phyloP scores from a whole-genome alignment of 148 eudicot genomes.

The Amaranthus palmeri region DNA sequence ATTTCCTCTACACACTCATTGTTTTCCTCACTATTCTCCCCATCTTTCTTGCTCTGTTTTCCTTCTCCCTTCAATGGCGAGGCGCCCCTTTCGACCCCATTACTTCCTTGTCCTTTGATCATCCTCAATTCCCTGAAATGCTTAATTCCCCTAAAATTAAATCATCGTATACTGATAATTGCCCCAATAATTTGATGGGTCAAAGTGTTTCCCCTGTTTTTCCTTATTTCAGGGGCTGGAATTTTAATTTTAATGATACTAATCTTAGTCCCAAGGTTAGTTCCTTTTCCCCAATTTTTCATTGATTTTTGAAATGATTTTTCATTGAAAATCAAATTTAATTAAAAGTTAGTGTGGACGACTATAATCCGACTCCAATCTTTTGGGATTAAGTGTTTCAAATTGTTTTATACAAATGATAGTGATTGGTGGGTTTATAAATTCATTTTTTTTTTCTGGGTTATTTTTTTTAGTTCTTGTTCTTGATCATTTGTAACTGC shows the following conservation, averaged over 20 bases:
- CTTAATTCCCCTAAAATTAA: slow-evolving; percentile 16
- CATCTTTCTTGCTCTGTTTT: slow-evolving; percentile 38
- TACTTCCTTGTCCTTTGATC: slow-evolving; percentile 30
- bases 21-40: slow-evolving; percentile 40
- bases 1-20: slow-evolving; percentile 28
- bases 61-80: slow-evolving; percentile 57
- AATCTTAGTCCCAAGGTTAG: slow-evolving; percentile 48
- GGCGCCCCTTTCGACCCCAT: slow-evolving; percentile 31
- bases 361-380: too few species aligned
- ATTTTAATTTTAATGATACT: slow-evolving; percentile 32
- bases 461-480: background rate
- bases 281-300: background rate
- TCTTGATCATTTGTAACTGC: too few species aligned
- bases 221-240: slow-evolving; percentile 56
- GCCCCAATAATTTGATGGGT: slow-evolving; percentile 29
- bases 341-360: background rate
- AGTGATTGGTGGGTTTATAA: background rate
- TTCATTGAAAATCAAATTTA: background rate
- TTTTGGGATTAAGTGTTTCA: too few species aligned
- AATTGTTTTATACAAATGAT: too few species aligned
- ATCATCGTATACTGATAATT: slow-evolving; percentile 17
- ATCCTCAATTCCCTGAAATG: slow-evolving; percentile 34
- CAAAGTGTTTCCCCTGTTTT: slow-evolving; percentile 38
- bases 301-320: background rate
- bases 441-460: background rate